These are phyloP conservation scores for Monascus purpureus DNA, from an alignment of 495 filamentous ascomycete genomes.

Conservation along the genomic window DNA sequence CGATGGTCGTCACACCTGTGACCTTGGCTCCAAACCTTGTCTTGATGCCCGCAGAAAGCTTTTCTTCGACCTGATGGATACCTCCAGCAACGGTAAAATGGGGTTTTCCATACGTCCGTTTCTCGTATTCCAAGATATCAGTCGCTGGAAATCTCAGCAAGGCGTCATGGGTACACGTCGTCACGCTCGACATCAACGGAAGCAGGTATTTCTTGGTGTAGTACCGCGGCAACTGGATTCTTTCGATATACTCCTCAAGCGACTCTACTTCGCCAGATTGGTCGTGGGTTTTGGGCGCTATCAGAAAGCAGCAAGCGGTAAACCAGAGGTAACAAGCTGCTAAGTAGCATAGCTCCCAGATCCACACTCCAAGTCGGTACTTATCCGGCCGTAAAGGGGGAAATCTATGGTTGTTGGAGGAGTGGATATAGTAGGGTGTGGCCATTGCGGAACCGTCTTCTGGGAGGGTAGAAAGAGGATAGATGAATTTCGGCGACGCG, in stretches of 20 bases:
- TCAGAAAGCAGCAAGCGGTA: conserved; percentile 30
- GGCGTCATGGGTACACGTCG: conserved; percentile 37
- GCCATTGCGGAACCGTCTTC: conserved; percentile 5
- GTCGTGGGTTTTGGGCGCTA: conserved; percentile 14
- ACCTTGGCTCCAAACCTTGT: conserved; percentile 10
- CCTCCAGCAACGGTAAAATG: conserved; percentile 36
- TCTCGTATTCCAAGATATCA: conserved; percentile 34
- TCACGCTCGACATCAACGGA: conserved; percentile 37
- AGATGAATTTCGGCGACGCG: conserved; percentile 31
- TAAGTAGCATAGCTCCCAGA: conserved; percentile 24
- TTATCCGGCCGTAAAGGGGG: conserved; percentile 21
- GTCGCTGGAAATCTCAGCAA: conserved; percentile 36
- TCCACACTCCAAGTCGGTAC: conserved; percentile 9
- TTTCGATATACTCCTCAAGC: conserved; percentile 25
- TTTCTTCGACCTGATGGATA: conserved; percentile 28
- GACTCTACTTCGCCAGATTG: conserved; percentile 11
- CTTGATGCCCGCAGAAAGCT: conserved; percentile 18
- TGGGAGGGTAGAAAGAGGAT: conserved; percentile 19
- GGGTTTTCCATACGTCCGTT: conserved; percentile 25
- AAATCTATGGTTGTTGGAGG: conserved; percentile 34
- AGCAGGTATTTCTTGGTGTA: conserved; percentile 33
- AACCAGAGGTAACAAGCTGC: conserved; percentile 34
- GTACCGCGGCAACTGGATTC: conserved; percentile 30
- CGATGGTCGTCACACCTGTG: conserved; percentile 5
- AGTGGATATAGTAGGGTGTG: conserved; percentile 30